Conservation (phyloP, 1,139 yeast species). For the Saccharomycopsis hybrid region DNA sequence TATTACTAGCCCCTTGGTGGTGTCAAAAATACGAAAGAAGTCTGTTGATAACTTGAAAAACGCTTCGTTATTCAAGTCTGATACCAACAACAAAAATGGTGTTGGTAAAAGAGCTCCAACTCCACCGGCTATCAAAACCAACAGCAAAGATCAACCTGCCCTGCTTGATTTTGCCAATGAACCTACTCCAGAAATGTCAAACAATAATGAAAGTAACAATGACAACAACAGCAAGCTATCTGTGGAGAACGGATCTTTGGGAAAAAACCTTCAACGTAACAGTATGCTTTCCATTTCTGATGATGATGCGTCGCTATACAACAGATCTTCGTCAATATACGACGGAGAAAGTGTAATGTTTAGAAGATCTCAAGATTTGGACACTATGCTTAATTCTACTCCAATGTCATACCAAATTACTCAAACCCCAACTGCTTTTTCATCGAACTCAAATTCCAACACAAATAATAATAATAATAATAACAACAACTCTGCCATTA, state of each 20-base stretch:
- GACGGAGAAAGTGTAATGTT: constrained; percentile 5
- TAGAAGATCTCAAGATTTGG: constrained; percentile 12
- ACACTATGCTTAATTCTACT: constrained; percentile 7
- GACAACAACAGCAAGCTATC: too few relatives aligned
- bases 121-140: constrained; percentile 1
- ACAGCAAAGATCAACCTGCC: constrained; percentile 2
- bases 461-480: neutral
- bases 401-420: constrained; percentile 2
- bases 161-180: neutral
- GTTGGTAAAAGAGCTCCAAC: constrained; percentile 6
- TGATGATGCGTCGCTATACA: constrained; percentile 19
- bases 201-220: neutral
- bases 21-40: constrained; percentile 15
- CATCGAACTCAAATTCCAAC: neutral
- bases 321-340: constrained; percentile 12
- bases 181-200: neutral
- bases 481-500: neutral
- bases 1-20: constrained; percentile 18
- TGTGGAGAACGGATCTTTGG: neutral
- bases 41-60: constrained; percentile 6
- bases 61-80: constrained; percentile 14
- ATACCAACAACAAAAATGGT: constrained; percentile 13
- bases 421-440: neutral
- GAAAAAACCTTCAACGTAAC: neutral
- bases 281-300: constrained; percentile 14